Evolutionary conservation across 768 basidiomycete genomes (phyloP).

Genomic region (Cystobasidium onofrii): DNA sequence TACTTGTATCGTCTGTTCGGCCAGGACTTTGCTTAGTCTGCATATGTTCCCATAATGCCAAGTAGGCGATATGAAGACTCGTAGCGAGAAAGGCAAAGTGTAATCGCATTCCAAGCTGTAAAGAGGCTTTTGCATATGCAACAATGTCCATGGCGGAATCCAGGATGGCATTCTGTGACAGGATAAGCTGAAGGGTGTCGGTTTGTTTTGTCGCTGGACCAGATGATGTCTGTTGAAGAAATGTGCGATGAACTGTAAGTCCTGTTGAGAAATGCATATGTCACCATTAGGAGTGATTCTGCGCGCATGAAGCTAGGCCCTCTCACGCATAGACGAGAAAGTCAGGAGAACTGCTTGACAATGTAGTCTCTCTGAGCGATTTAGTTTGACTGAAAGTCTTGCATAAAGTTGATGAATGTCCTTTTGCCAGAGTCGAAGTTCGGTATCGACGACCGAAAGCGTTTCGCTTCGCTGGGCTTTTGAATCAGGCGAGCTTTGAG

Average conservation of each 20-base stretch:
- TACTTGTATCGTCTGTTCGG: background rate
- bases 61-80: background rate
- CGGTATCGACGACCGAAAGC: background rate
- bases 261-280: background rate
- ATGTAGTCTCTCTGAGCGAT: background rate
- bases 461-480: background rate
- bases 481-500: background rate
- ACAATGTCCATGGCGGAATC: background rate
- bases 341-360: background rate
- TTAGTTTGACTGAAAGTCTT: background rate
- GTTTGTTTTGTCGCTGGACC: background rate
- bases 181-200: background rate
- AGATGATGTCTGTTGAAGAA: background rate
- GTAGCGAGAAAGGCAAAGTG: background rate
- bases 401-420: background rate
- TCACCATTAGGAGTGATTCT: background rate
- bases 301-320: no score
- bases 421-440: background rate
- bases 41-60: background rate
- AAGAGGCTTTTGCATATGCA: background rate
- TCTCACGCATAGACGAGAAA: background rate
- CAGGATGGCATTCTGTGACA: background rate
- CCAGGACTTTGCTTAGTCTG: background rate
- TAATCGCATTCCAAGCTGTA: background rate
- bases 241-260: background rate